Percentiles rank a stretch among this genome's conserved stretches.
Evolutionary conservation across 768 basidiomycete species (phyloP).

Genomic region (Phanerochaete carnosa): DNA sequence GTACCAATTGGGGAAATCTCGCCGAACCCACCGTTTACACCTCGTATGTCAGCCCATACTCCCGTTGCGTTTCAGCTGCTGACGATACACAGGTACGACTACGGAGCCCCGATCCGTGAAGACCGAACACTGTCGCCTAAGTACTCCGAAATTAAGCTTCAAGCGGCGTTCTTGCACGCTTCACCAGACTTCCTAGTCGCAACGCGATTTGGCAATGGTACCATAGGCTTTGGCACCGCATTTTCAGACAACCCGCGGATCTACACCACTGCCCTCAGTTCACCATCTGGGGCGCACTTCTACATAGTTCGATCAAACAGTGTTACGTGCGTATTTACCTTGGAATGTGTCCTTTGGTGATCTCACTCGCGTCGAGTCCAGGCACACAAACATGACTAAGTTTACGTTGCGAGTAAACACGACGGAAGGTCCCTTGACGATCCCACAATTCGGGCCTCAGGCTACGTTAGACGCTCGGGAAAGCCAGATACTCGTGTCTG

Average conservation of each 20-base stretch:
- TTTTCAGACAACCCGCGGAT: conserved; percentile 16
- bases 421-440: conserved; percentile 14
- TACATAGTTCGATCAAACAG: conserved; percentile 25
- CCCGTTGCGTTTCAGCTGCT: no score
- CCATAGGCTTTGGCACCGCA: conserved; percentile 11
- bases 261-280: conserved; percentile 22
- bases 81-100: conserved; percentile 19
- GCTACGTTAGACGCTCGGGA: conserved; percentile 21
- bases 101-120: conserved; percentile 26
- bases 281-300: conserved; percentile 21
- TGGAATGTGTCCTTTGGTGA: not conserved
- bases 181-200: conserved; percentile 23
- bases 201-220: conserved; percentile 15
- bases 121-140: conserved; percentile 23
- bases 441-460: conserved; percentile 17
- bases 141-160: conserved; percentile 29
- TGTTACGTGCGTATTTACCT: conserved; percentile 5
- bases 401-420: conserved; percentile 23
- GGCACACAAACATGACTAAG: conserved; percentile 3
- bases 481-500: conserved; percentile 20
- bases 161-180: conserved; percentile 25
- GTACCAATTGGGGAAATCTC: conserved; percentile 26
- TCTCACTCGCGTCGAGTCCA: not conserved
- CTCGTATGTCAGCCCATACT: conserved; percentile 7
- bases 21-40: conserved; percentile 23